phyloP scores from a whole-genome alignment of 345 rosid species.

The Moricandia arvensis region DNA sequence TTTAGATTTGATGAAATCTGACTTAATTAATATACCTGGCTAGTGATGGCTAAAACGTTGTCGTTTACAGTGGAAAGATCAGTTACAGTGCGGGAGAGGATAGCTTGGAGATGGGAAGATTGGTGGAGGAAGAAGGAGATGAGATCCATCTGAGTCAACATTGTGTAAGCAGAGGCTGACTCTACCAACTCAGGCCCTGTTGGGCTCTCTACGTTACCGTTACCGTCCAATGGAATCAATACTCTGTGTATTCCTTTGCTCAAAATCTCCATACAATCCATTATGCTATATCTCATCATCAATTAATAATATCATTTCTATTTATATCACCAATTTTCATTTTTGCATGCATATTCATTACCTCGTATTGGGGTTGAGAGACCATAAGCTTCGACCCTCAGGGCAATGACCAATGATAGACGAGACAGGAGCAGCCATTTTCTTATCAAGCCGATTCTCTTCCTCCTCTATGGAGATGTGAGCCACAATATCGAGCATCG shows the following conservation, averaged over 20 bases:
- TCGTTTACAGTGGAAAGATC: conserved; percentile 48
- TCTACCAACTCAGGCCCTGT: conserved; percentile 61
- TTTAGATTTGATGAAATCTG: not conserved
- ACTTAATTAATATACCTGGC: conserved; percentile 30
- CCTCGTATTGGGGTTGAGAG: conserved; percentile 65
- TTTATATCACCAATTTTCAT: not conserved
- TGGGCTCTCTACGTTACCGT: conserved; percentile 42
- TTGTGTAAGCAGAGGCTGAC: conserved; percentile 53
- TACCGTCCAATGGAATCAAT: conserved; percentile 60
- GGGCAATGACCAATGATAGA: conserved; percentile 63
- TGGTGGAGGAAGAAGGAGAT: conserved; percentile 47
- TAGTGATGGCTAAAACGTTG: conserved; percentile 53
- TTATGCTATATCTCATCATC: conserved; percentile 39
- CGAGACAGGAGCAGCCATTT: conserved; percentile 63
- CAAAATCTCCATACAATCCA: conserved; percentile 72
- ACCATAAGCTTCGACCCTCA: conserved; percentile 79
- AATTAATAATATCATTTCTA: not conserved
- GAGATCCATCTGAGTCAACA: conserved; percentile 81
- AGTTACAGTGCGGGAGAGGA: conserved; percentile 37
- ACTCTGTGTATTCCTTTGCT: conserved; percentile 78
- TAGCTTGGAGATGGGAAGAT: conserved; percentile 34
- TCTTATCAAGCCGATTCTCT: conserved; percentile 45
- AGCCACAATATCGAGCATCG: conserved; percentile 52
- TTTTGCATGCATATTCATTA: not conserved
- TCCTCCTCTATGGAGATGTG: conserved; percentile 29